phyloP scores from a whole-genome alignment of 2,329 filamentous ascomycete genomes.

The Penicillium sp. region DNA sequence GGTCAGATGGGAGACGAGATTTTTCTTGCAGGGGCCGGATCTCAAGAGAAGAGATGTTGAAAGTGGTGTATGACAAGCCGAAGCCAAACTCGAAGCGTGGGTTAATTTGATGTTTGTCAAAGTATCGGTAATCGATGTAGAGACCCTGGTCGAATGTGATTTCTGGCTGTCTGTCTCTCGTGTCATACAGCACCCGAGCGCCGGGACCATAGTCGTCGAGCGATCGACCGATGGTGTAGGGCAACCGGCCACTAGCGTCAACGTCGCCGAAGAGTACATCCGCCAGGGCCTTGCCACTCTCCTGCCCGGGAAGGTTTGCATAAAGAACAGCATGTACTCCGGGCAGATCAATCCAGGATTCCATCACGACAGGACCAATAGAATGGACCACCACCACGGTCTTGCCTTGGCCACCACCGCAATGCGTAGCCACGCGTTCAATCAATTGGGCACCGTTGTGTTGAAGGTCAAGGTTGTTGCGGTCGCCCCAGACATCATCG shows the following conservation, averaged over 20 bases:
- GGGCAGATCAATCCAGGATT: constrained; percentile 76
- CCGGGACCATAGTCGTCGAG: constrained; percentile 75
- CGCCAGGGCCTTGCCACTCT: constrained; percentile 78
- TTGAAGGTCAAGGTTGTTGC: constrained; percentile 74
- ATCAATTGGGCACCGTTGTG: constrained; percentile 77
- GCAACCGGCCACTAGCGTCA: constrained; percentile 79
- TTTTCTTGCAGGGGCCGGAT: constrained; percentile 54
- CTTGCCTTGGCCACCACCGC: constrained; percentile 58
- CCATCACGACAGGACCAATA: constrained; percentile 79
- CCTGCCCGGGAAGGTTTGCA: constrained; percentile 84
- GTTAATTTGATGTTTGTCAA: constrained; percentile 72
- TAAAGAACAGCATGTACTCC: constrained; percentile 77
- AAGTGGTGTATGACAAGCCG: constrained; percentile 79
- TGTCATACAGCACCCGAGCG: constrained; percentile 68
- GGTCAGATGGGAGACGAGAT: constrained; percentile 48
- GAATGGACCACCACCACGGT: constrained; percentile 86
- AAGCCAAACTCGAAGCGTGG: constrained; percentile 87
- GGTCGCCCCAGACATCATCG: constrained; percentile 72
- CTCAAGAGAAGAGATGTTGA: constrained; percentile 60
- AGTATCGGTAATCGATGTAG: constrained; percentile 87
- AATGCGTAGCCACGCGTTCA: constrained; percentile 66
- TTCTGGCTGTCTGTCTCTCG: constrained; percentile 72
- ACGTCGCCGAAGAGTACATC: constrained; percentile 78
- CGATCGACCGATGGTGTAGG: constrained; percentile 80
- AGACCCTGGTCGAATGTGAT: constrained; percentile 82